Evolutionary conservation across 352 stramenopile genomes (phyloP), one percentile per base, ranked within the genome.

Genomic region (Globisporangium nodosum): DNA sequence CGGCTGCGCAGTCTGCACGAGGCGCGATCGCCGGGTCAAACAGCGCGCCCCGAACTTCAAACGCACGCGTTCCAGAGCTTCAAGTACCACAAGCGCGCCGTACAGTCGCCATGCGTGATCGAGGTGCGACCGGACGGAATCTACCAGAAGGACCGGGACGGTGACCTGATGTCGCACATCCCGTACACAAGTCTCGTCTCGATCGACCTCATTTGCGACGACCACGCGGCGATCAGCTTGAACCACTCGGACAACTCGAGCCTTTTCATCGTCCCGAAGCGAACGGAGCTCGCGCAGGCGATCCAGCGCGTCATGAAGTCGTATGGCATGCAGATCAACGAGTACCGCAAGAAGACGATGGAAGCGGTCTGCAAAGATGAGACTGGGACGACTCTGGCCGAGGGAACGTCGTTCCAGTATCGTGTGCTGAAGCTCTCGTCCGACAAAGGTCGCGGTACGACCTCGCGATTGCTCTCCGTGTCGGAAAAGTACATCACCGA

Each of bases 171-270:
- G 74, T 89, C 77, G 37, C 76, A 89, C 66, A 90, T 93, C 54
- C 69, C 79, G 21, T 93, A 90, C 60, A 91, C 83, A 12, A 91
- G 79, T 54, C 65, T 93, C 21, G 83, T 93, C 24, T 93, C 83
- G 0, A 89, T 93, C 40, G 81, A 93, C 52, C 43, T 93, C 50
- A 81, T 93, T n/a, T 87, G 74, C 45, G 79, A 93, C 58, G 68
- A 89, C 52, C 76, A 81, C 52, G 73, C 85, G 13, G 81, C 79
- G 13, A 85, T 93, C 54, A 53, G 73, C 6, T 63, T 93, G 12
- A 93, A 93, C 58, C 81, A 93, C 50, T 79, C 81, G 37, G 79
- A 91, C 63, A 91, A 91, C 49, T 93, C 83, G 47, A 93, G 83
- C 60, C 57, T 93, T 9, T 93, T 93, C 47, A 52, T 88, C 49